These are phyloP conservation scores for Tylopilus subfusipes DNA, from an alignment of 768 basidiomycete genomes.

Conservation along the genomic window DNA sequence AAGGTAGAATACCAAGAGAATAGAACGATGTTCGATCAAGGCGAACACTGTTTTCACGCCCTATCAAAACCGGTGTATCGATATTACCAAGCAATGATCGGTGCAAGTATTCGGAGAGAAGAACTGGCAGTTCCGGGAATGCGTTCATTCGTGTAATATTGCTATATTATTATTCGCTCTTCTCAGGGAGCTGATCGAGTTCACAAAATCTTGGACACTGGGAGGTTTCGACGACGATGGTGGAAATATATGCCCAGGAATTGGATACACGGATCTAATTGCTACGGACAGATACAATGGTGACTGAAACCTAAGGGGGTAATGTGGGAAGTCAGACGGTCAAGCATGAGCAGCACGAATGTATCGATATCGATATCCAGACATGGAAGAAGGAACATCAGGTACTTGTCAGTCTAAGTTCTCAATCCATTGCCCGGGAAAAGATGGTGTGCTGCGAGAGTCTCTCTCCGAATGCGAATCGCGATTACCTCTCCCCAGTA, in stretches of 20 bases:
- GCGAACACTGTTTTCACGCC: neutral
- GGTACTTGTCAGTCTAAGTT: constrained; percentile 28
- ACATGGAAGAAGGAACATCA: neutral
- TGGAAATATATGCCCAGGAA: constrained; percentile 4
- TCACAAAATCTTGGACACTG: neutral
- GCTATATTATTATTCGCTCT: neutral
- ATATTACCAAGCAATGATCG: neutral
- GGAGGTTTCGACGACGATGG: neutral
- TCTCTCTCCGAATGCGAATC: constrained; percentile 4
- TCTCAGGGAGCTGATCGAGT: neutral
- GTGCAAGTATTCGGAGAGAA: neutral
- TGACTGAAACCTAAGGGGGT: constrained; percentile 6
- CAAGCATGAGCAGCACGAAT: neutral
- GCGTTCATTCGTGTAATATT: neutral
- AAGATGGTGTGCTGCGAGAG: constrained; percentile 17
- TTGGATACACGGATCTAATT: constrained; percentile 23
- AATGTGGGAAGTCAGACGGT: constrained; percentile 3
- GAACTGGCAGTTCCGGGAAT: neutral
- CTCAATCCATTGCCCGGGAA: constrained; percentile 36
- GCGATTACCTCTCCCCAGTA: constrained; percentile 11
- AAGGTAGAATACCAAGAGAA: constrained; percentile 1
- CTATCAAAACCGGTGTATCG: neutral
- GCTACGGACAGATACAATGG: constrained; percentile 11
- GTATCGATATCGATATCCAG: neutral
- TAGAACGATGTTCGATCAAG: neutral